Percentiles rank a stretch among this genome's conserved stretches.
phyloP scores from a whole-genome alignment of 441 rosid genomes.

The Breynia disticha region DNA sequence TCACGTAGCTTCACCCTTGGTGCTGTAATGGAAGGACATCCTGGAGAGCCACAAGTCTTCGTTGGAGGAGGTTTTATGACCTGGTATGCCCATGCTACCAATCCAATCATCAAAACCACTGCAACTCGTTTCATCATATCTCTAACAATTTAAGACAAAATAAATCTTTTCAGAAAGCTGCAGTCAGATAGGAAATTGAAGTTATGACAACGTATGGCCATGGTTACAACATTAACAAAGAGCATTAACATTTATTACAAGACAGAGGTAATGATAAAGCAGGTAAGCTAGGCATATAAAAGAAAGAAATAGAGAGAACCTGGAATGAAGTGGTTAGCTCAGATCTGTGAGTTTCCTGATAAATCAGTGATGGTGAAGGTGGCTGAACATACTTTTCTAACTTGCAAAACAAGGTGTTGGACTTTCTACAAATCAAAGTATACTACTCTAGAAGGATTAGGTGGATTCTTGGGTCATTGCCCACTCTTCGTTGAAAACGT shows the following conservation, averaged over 20 bases:
- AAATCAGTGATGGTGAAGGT: too few species aligned
- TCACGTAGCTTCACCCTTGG: slow-evolving; percentile 63
- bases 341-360: neutral
- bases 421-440: too few species aligned
- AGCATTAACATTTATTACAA: neutral
- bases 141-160: slow-evolving; percentile 7
- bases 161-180: neutral
- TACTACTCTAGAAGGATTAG: too few species aligned
- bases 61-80: slow-evolving; percentile 43
- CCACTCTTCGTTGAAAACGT: too few species aligned
- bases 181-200: neutral
- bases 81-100: slow-evolving; percentile 48
- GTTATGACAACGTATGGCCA: neutral
- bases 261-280: neutral
- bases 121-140: slow-evolving; percentile 26
- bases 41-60: slow-evolving; percentile 36
- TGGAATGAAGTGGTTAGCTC: neutral
- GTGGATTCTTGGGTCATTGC: too few species aligned
- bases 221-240: neutral
- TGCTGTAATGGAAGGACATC: slow-evolving; percentile 41
- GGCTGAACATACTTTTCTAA: too few species aligned
- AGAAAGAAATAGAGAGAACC: neutral
- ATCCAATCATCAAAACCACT: slow-evolving; percentile 30
- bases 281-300: neutral
- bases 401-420: too few species aligned